Conservation (phyloP, 2,329 filamentous ascomycete genomes). For the Microsporum audouinii region DNA sequence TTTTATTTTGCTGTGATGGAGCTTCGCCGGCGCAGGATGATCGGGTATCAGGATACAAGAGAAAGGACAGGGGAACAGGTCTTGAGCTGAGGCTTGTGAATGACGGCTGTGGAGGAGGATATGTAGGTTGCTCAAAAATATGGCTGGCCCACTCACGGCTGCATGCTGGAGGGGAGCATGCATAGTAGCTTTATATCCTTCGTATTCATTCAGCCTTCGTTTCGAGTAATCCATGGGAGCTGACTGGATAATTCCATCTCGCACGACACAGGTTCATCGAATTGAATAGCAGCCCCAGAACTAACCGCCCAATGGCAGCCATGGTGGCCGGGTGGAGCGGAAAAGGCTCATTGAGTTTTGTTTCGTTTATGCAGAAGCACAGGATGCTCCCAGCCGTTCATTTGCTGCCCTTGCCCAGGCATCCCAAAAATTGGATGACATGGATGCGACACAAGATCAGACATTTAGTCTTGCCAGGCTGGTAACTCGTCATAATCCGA, state of each 20-base stretch:
- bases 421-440: conserved; percentile 1
- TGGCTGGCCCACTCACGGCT: neutral
- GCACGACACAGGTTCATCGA: neutral
- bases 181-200: neutral
- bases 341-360: neutral
- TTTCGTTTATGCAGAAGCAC: neutral
- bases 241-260: neutral
- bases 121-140: neutral
- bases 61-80: neutral
- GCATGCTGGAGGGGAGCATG: neutral
- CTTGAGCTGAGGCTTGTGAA: neutral
- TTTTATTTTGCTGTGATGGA: neutral
- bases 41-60: neutral
- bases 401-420: neutral
- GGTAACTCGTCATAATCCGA: neutral
- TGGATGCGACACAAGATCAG: neutral
- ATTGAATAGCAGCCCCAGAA: neutral
- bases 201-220: neutral
- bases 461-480: neutral
- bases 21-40: neutral
- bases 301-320: neutral
- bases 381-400: neutral
- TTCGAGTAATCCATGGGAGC: neutral
- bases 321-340: neutral
- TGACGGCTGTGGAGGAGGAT: neutral